A percentile compares a stretch with the other conserved stretches of the same genome.
Conservation (phyloP, 2,329 filamentous ascomycete genomes). For the Leptographium flavum region DNA sequence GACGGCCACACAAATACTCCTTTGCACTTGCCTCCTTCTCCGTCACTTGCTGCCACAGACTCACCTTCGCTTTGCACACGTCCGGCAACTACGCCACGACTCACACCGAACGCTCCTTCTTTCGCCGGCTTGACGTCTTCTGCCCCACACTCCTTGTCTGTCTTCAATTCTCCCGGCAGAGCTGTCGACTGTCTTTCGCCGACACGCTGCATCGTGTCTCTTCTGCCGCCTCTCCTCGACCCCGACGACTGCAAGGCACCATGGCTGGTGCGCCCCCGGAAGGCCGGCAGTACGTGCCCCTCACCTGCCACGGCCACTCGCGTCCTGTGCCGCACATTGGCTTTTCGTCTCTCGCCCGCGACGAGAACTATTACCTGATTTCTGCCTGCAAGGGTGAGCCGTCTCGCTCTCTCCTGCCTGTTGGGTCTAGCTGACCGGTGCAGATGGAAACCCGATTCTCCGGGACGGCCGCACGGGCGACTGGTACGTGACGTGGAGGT, state of each 20-base stretch:
- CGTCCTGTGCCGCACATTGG: constrained; percentile 81
- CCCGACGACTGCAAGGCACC: no score
- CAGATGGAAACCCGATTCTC: constrained; percentile 97
- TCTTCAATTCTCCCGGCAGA: no score
- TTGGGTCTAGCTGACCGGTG: constrained; percentile 1
- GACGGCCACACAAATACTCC: background rate
- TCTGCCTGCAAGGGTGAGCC: constrained; percentile 73
- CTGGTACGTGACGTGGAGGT: constrained; percentile 40
- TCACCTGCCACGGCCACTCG: constrained; percentile 91
- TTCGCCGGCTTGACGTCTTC: background rate
- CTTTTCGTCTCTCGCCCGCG: constrained; percentile 72
- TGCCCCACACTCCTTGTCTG: background rate
- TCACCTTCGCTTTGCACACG: background rate
- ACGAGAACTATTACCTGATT: constrained; percentile 80
- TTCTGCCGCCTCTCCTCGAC: background rate
- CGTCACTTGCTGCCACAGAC: background rate
- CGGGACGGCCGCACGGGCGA: constrained; percentile 91
- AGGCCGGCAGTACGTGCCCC: constrained; percentile 55
- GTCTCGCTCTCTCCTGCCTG: background rate
- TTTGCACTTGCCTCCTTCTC: background rate
- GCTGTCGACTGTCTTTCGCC: background rate
- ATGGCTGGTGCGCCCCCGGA: constrained; percentile 18
- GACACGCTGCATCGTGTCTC: background rate
- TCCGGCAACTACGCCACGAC: no score
- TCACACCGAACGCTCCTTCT: background rate